Percentiles rank a stretch among this genome's conserved stretches.
Conservation (phyloP, 1,139 yeast species). For the Saccharomyces hybrid region DNA sequence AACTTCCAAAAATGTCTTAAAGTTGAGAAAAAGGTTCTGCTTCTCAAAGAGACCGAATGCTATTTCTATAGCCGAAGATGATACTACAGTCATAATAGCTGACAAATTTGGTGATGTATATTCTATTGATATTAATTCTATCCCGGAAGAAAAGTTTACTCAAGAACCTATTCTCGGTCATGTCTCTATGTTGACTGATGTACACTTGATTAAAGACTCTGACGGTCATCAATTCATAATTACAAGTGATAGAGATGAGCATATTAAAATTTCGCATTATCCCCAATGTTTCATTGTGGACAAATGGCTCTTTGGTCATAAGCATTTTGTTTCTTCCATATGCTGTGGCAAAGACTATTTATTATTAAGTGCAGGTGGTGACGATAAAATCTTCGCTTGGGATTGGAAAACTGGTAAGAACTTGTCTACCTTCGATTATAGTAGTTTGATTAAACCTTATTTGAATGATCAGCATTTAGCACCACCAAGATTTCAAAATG, state of each 20-base stretch:
- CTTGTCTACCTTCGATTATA: conserved; percentile 43
- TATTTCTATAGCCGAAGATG: conserved; percentile 50
- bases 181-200: conserved; percentile 88
- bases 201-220: conserved; percentile 40
- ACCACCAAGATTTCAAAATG: conserved; percentile 57
- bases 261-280: conserved; percentile 75
- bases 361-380: conserved; percentile 87
- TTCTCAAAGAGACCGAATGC: conserved; percentile 90
- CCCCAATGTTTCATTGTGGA: conserved; percentile 75
- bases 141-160: conserved; percentile 17
- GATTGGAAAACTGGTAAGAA: conserved; percentile 53
- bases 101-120: conserved; percentile 98
- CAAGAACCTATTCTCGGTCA: conserved; percentile 77
- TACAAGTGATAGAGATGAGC: conserved; percentile 94
- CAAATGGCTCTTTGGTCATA: conserved; percentile 81
- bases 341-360: conserved; percentile 40
- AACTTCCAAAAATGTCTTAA: conserved; percentile 33
- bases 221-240: conserved; percentile 46
- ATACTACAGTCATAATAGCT: conserved; percentile 56
- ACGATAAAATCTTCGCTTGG: conserved; percentile 69
- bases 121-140: conserved; percentile 37
- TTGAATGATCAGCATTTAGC: conserved; percentile 55
- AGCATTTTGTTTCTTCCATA: conserved; percentile 66
- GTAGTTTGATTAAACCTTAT: conserved; percentile 41
- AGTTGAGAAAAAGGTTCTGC: conserved; percentile 58